A percentile compares a stretch with the other conserved stretches of the same genome.
These are phyloP conservation scores for Exophiala dermatitidis DNA, from an alignment of 2,329 filamentous ascomycete genomes.

Conservation along the genomic window DNA sequence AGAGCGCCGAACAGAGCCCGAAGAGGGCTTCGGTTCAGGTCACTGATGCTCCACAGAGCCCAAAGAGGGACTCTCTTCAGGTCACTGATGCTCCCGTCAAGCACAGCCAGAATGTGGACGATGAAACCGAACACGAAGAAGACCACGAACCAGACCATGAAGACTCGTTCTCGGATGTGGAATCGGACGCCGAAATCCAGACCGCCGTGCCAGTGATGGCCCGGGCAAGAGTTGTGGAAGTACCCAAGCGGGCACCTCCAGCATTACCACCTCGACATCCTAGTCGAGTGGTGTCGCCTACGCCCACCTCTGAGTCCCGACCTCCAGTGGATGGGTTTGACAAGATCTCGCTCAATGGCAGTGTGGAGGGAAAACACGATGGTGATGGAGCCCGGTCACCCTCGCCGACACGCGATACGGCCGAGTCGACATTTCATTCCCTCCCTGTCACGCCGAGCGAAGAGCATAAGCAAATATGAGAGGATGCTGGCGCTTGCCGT, in stretches of 20 bases:
- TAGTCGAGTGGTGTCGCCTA: conserved; percentile 30
- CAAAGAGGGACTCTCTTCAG: conserved; percentile 22
- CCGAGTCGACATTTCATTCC: conserved; percentile 21
- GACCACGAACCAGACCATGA: conserved; percentile 2
- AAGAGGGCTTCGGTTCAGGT: conserved; percentile 20
- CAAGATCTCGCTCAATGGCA: conserved; percentile 29
- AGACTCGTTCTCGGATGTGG: conserved; percentile 24
- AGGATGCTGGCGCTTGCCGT: neutral
- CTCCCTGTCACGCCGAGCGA: conserved; percentile 23
- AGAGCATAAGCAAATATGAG: neutral
- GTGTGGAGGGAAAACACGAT: conserved; percentile 18
- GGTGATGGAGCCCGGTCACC: conserved; percentile 7
- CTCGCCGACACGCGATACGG: conserved; percentile 10
- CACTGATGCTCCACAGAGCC: conserved; percentile 32
- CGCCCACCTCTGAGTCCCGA: conserved; percentile 21
- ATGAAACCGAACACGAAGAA: conserved; percentile 3
- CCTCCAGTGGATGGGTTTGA: conserved; percentile 30
- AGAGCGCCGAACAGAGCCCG: conserved; percentile 47
- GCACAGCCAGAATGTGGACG: conserved; percentile 20
- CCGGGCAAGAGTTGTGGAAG: conserved; percentile 74
- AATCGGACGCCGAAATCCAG: conserved; percentile 41
- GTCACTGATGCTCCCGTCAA: conserved; percentile 11
- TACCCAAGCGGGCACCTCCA: conserved; percentile 71
- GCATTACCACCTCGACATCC: conserved; percentile 72
- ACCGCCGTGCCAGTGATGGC: conserved; percentile 61